Conservation (phyloP, 1,284 basidiomycete species). For the Coniferiporia weirii region DNA sequence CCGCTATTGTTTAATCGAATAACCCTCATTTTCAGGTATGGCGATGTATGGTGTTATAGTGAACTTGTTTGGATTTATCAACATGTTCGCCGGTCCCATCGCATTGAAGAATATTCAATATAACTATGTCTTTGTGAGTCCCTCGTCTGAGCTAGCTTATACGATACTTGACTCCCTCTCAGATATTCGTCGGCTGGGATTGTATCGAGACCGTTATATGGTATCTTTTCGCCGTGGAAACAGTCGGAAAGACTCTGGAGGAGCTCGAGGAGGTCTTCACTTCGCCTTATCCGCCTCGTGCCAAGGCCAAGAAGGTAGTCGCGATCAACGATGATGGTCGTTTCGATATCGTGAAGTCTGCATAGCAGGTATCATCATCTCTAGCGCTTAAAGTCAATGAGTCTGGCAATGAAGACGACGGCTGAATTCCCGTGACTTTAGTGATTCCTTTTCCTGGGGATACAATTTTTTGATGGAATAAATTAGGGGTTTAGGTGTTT, state of each 20-base stretch:
- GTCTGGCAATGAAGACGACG: neutral
- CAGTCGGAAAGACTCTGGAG: constrained; percentile 29
- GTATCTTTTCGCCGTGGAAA: constrained; percentile 32
- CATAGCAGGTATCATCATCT: neutral
- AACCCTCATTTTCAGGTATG: constrained; percentile 5
- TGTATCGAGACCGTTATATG: constrained; percentile 29
- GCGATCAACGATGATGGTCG: constrained; percentile 21
- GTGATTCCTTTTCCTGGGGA: no score
- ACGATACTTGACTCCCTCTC: neutral
- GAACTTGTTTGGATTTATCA: constrained; percentile 45
- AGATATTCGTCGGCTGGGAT: constrained; percentile 32
- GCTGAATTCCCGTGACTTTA: no score
- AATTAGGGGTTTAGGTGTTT: no score
- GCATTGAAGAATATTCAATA: constrained; percentile 42
- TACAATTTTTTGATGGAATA: no score
- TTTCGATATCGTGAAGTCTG: constrained; percentile 15
- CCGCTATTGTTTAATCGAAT: neutral
- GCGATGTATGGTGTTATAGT: constrained; percentile 35
- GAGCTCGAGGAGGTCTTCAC: constrained; percentile 34
- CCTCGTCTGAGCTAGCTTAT: neutral
- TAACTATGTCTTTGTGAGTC: constrained; percentile 22
- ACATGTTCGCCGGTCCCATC: constrained; percentile 45
- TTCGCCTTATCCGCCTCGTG: constrained; percentile 31
- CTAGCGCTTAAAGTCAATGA: no score
- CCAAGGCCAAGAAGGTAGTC: constrained; percentile 25